phyloP scores from a whole-genome alignment of 1,139 yeast species.

The Geotrichum restrictum region DNA sequence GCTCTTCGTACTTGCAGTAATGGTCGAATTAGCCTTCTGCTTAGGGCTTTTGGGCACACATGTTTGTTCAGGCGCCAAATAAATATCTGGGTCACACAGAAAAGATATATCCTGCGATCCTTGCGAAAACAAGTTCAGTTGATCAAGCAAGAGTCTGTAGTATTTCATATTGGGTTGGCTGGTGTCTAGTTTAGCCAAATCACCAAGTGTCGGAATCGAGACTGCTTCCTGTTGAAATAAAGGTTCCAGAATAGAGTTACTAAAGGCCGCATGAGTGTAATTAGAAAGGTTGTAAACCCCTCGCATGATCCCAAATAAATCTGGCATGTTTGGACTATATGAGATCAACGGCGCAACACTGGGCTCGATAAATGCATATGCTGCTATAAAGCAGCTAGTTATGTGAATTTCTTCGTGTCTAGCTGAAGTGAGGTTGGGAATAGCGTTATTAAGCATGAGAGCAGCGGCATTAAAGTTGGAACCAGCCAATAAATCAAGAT shows the following conservation, averaged over 20 bases:
- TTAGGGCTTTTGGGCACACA: no score
- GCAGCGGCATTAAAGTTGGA: conserved; percentile 7
- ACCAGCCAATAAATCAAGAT: conserved; percentile 8
- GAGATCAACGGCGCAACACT: conserved; percentile 11
- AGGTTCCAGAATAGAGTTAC: not conserved
- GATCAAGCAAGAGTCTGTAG: conserved; percentile 7
- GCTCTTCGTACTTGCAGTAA: no score
- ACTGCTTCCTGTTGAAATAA: not conserved
- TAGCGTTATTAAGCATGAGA: conserved; percentile 6
- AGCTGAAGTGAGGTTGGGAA: not conserved
- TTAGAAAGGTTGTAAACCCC: conserved; percentile 11
- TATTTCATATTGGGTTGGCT: not conserved
- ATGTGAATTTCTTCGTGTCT: conserved; percentile 13
- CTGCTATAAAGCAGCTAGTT: conserved; percentile 15
- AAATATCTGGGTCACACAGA: conserved; percentile 1
- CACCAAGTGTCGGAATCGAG: conserved; percentile 7
- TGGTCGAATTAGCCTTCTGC: no score
- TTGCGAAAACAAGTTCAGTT: conserved; percentile 1
- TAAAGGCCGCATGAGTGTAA: not conserved
- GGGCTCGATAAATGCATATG: conserved; percentile 16
- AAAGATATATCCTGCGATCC: conserved; percentile 7
- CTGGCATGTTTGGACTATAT: conserved; percentile 10
- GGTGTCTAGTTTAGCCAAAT: conserved; percentile 5
- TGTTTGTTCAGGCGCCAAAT: no score
- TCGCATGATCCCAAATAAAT: conserved; percentile 17